Conservation (phyloP, 768 basidiomycete species). For the Scleroderma bovista region DNA sequence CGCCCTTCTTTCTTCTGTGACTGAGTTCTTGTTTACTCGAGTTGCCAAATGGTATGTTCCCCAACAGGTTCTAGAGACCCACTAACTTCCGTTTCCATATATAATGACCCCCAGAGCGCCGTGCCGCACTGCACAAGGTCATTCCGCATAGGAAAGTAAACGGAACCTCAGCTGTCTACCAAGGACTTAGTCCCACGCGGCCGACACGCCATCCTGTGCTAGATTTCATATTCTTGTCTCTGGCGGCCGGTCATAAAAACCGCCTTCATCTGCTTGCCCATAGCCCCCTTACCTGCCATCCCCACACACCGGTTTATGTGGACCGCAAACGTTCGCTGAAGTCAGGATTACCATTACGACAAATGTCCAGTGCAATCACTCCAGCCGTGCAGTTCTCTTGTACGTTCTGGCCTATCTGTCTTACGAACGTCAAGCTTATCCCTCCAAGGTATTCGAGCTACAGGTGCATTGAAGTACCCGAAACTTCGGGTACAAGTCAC, state of each 20-base stretch:
- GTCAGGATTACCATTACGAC: slow-evolving; percentile 2
- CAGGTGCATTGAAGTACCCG: slow-evolving; percentile 17
- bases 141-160: slow-evolving; percentile 8
- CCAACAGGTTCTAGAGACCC: slow-evolving; percentile 25
- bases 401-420: slow-evolving; percentile 5
- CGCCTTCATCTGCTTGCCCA: slow-evolving; percentile 22
- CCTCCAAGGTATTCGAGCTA: slow-evolving; percentile 16
- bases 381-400: slow-evolving; percentile 22
- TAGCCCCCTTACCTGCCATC: slow-evolving; percentile 24
- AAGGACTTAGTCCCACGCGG: slow-evolving; percentile 21
- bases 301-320: slow-evolving; percentile 21
- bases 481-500: slow-evolving; percentile 22
- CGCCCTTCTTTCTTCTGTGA: slow-evolving; percentile 27
- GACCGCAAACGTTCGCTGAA: slow-evolving; percentile 8
- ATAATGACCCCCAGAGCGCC: slow-evolving; percentile 17
- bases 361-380: slow-evolving; percentile 15
- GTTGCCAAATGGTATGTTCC: slow-evolving; percentile 20
- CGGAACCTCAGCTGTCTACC: slow-evolving; percentile 12
- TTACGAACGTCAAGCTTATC: background rate
- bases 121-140: slow-evolving; percentile 12
- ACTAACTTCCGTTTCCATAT: slow-evolving; percentile 25
- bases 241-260: slow-evolving; percentile 18
- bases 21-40: slow-evolving; percentile 21
- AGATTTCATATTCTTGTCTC: slow-evolving; percentile 27
- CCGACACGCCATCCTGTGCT: slow-evolving; percentile 27